Evolutionary conservation across 2,329 filamentous ascomycete species (phyloP).

Genomic region (Colletotrichum spaethianum): DNA sequence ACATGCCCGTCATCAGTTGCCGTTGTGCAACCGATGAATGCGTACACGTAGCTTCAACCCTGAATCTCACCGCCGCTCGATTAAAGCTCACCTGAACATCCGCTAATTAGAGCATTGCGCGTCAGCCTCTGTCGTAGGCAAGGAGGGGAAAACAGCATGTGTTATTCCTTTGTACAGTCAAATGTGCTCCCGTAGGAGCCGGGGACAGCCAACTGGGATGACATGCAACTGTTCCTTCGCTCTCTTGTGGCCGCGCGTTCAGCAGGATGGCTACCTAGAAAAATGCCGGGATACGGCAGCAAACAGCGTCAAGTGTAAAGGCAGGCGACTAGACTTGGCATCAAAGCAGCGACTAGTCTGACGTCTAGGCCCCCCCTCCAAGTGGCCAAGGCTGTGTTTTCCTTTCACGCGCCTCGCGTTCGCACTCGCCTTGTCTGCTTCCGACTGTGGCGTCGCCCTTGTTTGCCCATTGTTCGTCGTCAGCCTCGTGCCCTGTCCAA

Average conservation of each 20-base stretch:
- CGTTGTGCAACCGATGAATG: conserved; percentile 4
- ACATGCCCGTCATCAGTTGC: neutral
- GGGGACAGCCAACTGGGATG: too few relatives aligned
- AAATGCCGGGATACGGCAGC: too few relatives aligned
- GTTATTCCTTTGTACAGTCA: neutral
- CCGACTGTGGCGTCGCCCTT: neutral
- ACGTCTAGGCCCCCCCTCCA: neutral
- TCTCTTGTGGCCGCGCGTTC: too few relatives aligned
- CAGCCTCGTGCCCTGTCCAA: neutral
- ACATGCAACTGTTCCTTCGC: too few relatives aligned
- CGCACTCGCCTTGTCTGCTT: neutral
- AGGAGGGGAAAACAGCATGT: neutral
- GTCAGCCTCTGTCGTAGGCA: neutral
- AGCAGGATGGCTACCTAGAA: too few relatives aligned
- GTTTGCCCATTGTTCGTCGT: neutral
- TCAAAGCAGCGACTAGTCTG: neutral
- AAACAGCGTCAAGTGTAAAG: neutral
- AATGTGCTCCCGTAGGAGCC: too few relatives aligned
- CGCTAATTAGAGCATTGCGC: neutral
- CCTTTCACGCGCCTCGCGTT: neutral
- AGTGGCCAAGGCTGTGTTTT: neutral
- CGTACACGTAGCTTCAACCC: neutral
- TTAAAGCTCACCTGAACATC: conserved; percentile 24
- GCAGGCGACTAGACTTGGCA: neutral
- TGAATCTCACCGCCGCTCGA: conserved; percentile 14